Conservation (phyloP, 306 rosid species). For the Castanopsis chinensis region DNA sequence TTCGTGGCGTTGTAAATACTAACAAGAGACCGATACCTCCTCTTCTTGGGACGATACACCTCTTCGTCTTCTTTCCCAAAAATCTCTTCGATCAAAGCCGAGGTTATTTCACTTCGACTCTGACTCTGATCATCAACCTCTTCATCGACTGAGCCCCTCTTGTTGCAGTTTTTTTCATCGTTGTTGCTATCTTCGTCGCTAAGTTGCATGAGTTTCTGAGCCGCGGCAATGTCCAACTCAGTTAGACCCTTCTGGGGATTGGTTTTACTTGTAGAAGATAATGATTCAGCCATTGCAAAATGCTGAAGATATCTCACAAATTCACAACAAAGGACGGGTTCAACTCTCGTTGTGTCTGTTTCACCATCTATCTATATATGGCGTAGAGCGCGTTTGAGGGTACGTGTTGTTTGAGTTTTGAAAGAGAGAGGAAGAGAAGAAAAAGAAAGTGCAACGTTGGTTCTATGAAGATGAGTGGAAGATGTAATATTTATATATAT, state of each 20-base stretch:
- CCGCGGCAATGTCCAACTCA: constrained; percentile 41
- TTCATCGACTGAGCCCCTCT: not conserved
- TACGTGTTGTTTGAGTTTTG: constrained; percentile 22
- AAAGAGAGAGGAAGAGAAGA: not conserved
- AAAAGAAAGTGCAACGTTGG: constrained; percentile 41
- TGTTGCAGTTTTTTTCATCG: not conserved
- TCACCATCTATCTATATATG: not conserved
- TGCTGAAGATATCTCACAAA: not conserved
- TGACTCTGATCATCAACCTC: constrained; percentile 22
- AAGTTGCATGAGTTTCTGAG: constrained; percentile 48
- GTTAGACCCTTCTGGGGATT: constrained; percentile 17
- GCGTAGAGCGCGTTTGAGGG: constrained; percentile 22
- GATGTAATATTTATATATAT: not conserved
- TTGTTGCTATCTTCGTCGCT: constrained; percentile 44
- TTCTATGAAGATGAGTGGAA: constrained; percentile 35
- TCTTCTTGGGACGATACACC: constrained; percentile 27
- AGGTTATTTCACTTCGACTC: constrained; percentile 16
- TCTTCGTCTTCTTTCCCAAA: constrained; percentile 56
- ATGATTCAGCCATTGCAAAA: constrained; percentile 19
- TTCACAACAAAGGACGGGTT: not conserved
- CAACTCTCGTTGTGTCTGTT: not conserved
- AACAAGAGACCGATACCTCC: constrained; percentile 46
- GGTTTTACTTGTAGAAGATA: not conserved
- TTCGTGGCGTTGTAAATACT: constrained; percentile 43
- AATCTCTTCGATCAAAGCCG: constrained; percentile 44